Percentiles rank a stretch among this genome's conserved stretches.
phyloP scores from a whole-genome alignment of 495 filamentous ascomycete species.

The Barbatosphaeria neglecta region DNA sequence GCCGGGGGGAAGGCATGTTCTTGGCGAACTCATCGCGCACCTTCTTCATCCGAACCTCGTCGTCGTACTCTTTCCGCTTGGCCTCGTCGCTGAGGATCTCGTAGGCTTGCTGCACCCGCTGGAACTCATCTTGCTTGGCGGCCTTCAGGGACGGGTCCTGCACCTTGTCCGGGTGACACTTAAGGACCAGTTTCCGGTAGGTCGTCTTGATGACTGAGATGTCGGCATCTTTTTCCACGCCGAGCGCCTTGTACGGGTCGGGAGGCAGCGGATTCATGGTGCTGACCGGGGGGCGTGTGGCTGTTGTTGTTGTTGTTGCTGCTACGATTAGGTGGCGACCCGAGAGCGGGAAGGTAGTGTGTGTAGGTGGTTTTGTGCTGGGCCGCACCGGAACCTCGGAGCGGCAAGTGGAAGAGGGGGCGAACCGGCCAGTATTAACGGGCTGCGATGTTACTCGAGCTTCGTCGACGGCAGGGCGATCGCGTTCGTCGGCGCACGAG shows the following conservation, averaged over 20 bases:
- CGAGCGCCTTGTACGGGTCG: conserved; percentile 76
- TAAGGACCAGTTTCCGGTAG: conserved; percentile 85
- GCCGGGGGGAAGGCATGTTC: conserved; percentile 20
- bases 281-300: conserved; percentile 1
- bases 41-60: conserved; percentile 52
- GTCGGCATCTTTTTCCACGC: conserved; percentile 63
- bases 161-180: conserved; percentile 93
- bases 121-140: conserved; percentile 73
- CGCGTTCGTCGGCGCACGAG: not conserved
- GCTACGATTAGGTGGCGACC: not conserved
- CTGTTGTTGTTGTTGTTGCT: conserved; percentile 8
- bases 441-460: not conserved
- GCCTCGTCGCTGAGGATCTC: conserved; percentile 77
- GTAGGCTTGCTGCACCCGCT: conserved; percentile 87
- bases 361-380: no score
- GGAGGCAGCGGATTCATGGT: conserved; percentile 58
- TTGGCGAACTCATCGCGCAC: conserved; percentile 17
- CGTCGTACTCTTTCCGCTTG: conserved; percentile 63
- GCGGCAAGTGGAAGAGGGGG: not conserved
- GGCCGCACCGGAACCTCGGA: not conserved
- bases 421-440: not conserved
- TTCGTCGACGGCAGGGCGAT: not conserved
- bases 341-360: no score
- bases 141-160: conserved; percentile 54
- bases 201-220: conserved; percentile 63